Percentiles rank a stretch among this genome's conserved stretches.
These are phyloP conservation scores for Trichoderma cornu-damae DNA, from an alignment of 2,329 filamentous ascomycete genomes.

Conservation along the genomic window DNA sequence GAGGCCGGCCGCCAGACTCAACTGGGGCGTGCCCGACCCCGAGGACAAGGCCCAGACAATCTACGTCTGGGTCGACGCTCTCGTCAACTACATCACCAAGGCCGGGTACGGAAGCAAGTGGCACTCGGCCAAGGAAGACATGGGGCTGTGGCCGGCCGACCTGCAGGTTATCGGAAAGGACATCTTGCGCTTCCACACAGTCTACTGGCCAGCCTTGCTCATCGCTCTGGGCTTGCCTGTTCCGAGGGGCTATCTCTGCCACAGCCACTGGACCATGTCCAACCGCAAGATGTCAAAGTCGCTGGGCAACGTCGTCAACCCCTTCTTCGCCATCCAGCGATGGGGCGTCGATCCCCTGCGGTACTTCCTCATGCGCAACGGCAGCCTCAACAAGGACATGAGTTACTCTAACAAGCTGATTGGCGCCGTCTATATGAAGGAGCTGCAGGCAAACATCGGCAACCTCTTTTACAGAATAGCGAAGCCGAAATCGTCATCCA, in stretches of 20 bases:
- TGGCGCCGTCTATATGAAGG: slow-evolving; percentile 70
- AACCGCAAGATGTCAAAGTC: slow-evolving; percentile 96
- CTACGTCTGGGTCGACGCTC: slow-evolving; percentile 96
- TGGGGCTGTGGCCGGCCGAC: slow-evolving; percentile 80
- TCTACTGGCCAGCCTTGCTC: slow-evolving; percentile 97
- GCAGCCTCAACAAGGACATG: slow-evolving; percentile 69
- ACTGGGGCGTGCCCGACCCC: slow-evolving; percentile 87
- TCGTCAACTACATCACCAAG: slow-evolving; percentile 89
- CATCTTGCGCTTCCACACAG: slow-evolving; percentile 90
- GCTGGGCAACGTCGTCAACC: slow-evolving; percentile 89
- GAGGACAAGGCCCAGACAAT: slow-evolving; percentile 82
- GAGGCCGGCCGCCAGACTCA: slow-evolving; percentile 68
- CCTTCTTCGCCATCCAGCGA: slow-evolving; percentile 82
- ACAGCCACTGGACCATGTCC: slow-evolving; percentile 93
- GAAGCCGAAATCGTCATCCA: slow-evolving; percentile 47
- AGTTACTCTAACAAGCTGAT: slow-evolving; percentile 80
- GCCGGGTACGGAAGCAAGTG: slow-evolving; percentile 65
- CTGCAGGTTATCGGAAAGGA: slow-evolving; percentile 94
- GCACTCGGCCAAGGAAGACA: slow-evolving; percentile 57
- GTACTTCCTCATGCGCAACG: slow-evolving; percentile 80
- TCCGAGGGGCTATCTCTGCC: slow-evolving; percentile 75
- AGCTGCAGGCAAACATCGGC: slow-evolving; percentile 70
- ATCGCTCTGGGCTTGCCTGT: slow-evolving; percentile 78
- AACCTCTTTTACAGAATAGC: slow-evolving; percentile 72
- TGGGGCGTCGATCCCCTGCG: slow-evolving; percentile 85